Base-by-base conservation (phyloP, 768 basidiomycete genomes). In the Butyriboletus loyo region DNA sequence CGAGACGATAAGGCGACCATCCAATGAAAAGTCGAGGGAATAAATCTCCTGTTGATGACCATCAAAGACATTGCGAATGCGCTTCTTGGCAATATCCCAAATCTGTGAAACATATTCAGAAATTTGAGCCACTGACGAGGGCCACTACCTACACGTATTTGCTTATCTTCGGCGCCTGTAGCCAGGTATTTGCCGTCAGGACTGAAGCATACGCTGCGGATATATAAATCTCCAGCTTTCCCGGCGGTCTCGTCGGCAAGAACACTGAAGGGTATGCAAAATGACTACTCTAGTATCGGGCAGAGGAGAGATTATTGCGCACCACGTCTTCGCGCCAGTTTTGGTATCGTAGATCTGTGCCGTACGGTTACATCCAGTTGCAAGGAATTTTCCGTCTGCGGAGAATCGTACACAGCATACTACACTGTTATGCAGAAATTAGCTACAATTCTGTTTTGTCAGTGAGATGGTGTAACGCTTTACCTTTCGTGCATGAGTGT, bases 321-420 rank as follows among this genome's bases (percentile, higher is more conserved):
- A 93, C 94, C 88, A 93, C 28, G 86, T 86, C 73, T 91, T 92
- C 0, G 65, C 68, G 7, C 95, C 95, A 0, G 89, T 87, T 72
- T 89, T 89, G 25, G 88, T 89, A 66, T 98, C 92, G 67, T 90
- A 98, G 51, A 98, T 94, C 70, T 97, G 94, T 19, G 94, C 92
- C 0, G 92, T 92, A 37, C 92, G 80, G 72, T 98, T 98, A 73
- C 95, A 98, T 13, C 96, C 96, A 5, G 96, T 98, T 28, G 96
- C 96, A 30, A 98, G 81, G 55, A 78, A 85, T 68, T 90, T 92
- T 25, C 95, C 92, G 69, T 98, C 94, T 14, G 92, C 89, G 46
- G 92, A 96, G 73, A 97, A 96, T 53, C 89, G 82, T 25, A 97
- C 93, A 64, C 94, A 97, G 62, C 95, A 91, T 9, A 89, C 87